These are phyloP conservation scores for Blastobotrys terrestris DNA, from an alignment of 805 yeast species.

Conservation along the genomic window DNA sequence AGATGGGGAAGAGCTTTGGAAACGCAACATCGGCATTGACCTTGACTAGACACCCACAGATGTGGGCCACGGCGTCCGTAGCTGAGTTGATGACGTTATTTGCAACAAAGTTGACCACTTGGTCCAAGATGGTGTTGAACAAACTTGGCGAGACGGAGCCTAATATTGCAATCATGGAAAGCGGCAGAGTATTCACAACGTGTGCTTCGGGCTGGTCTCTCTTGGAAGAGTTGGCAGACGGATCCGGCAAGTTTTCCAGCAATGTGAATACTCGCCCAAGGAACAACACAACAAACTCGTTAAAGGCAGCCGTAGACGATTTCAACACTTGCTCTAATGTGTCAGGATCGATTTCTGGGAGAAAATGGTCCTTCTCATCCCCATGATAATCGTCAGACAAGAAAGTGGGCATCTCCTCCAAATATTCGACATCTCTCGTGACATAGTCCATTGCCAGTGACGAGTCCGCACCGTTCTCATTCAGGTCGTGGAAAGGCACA, in stretches of 20 bases:
- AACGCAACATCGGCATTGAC: constrained; percentile 50
- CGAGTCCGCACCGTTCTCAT: constrained; percentile 29
- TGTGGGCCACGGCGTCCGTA: constrained; percentile 60
- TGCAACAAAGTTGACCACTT: constrained; percentile 46
- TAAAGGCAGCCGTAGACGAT: constrained; percentile 70
- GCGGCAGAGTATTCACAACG: constrained; percentile 35
- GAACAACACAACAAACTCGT: constrained; percentile 49
- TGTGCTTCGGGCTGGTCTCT: constrained; percentile 40
- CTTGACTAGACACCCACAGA: constrained; percentile 65
- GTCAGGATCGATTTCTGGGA: constrained; percentile 35
- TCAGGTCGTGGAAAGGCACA: constrained; percentile 63
- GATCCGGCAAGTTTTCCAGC: constrained; percentile 64
- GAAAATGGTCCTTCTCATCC: constrained; percentile 1
- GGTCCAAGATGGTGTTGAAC: constrained; percentile 23
- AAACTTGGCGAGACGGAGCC: constrained; percentile 27
- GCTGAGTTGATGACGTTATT: constrained; percentile 52
- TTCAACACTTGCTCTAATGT: constrained; percentile 51
- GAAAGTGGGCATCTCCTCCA: constrained; percentile 32
- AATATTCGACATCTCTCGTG: constrained; percentile 51
- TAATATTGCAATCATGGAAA: constrained; percentile 33
- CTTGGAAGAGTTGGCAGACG: constrained; percentile 40
- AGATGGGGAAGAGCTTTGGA: constrained; percentile 37
- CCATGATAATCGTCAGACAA: background rate
- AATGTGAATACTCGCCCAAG: constrained; percentile 54
- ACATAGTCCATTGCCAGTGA: constrained; percentile 50